Evolutionary conservation across 345 rosid species (phyloP).

Genomic region (Cardamine occulta): DNA sequence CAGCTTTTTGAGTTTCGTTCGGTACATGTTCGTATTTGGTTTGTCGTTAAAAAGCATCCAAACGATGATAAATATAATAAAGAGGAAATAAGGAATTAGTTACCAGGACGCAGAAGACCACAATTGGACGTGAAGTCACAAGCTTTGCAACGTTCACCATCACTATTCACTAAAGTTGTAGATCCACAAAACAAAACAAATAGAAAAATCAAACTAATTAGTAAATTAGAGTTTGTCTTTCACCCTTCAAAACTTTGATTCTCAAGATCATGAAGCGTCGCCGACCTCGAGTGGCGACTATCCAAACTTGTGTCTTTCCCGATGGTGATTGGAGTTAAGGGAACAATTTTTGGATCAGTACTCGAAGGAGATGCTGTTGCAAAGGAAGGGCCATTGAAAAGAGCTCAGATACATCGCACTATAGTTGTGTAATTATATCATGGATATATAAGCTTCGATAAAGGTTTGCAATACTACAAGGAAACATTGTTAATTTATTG

Average conservation of each 20-base stretch:
- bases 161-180: not conserved
- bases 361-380: constrained; percentile 78
- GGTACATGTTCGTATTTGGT: not conserved
- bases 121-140: constrained; percentile 30
- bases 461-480: not conserved
- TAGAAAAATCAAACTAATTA: not conserved
- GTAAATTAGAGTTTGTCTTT: not conserved
- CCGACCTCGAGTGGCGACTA: not conserved
- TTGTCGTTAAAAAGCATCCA: not conserved
- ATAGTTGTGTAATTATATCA: constrained; percentile 1
- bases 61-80: not conserved
- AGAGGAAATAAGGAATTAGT: not conserved
- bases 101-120: constrained; percentile 25
- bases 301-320: not conserved
- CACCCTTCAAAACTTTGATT: constrained; percentile 15
- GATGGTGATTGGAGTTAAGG: constrained; percentile 66
- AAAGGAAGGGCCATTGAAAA: constrained; percentile 40
- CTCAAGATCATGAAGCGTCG: not conserved
- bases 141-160: constrained; percentile 30
- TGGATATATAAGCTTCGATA: constrained; percentile 4
- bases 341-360: constrained; percentile 81
- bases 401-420: constrained; percentile 40
- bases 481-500: constrained; percentile 8
- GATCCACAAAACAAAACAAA: not conserved
- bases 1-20: too few species aligned